Base-by-base conservation (phyloP, 257 asterid species). In the Nicotiana sylvestris region DNA sequence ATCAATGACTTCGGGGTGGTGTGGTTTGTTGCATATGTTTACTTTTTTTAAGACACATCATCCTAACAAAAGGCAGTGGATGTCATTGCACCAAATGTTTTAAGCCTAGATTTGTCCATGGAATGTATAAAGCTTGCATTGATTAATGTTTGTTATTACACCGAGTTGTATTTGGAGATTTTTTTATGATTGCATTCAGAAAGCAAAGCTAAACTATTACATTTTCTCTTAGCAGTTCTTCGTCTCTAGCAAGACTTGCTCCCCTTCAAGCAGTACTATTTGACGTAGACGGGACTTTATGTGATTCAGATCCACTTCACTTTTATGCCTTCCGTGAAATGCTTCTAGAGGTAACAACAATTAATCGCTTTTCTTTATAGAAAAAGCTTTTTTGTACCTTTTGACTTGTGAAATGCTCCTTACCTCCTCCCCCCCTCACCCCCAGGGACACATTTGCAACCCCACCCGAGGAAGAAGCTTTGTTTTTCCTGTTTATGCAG, bases 251-350 rank as follows among this genome's bases (percentile, higher is more conserved):
- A 82, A 86, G 88, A 76, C 90, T 89, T 84, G 98, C 96, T 83
- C 98, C 99, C 66, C 91, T 96, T 80, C 91, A 96, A 88, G 99
- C 99, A 30, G 96, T 94, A n/a, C 85, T 96, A 29, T 96, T 96
- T 85, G 99, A 96, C 35, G 85, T 96, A 33, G 99, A 96, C 85
- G 99, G 99, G 81, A 96, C 99, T 60, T 86, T 96, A 81, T 91
- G 97, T 37, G 99, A 96, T 85, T 82, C 99, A 8, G 99, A 96
- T 85, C 99, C 99, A 83, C 88, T 96, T 87, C 99, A 96, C 81
- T 82, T 76, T 61, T 12, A 81, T 57, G 98, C 98, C 77, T 94
- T 93, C 83, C 90, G 88, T 4, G 94, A 76, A 87, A 84, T 93
- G 97, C 97, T 94, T 88, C 95, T 80, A 77, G 93, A 91, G 97